A percentile compares a stretch with the other conserved stretches of the same genome.
These are phyloP conservation scores for Hanseniaspora meyeri DNA, from an alignment of 805 yeast genomes.

Conservation along the genomic window DNA sequence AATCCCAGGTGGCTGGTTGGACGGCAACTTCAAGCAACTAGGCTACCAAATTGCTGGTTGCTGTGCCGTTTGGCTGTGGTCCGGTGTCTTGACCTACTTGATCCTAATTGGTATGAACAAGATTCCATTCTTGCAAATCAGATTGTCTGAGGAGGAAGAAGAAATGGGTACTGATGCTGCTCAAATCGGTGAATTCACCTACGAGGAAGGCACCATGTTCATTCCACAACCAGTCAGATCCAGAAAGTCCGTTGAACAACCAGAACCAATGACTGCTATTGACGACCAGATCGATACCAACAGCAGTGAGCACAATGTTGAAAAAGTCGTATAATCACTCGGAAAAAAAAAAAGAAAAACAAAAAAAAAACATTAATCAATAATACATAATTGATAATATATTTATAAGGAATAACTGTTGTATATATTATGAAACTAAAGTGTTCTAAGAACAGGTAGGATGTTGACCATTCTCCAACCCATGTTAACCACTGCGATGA, in stretches of 20 bases:
- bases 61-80: constrained; percentile 58
- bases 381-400: background rate
- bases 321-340: constrained; percentile 9
- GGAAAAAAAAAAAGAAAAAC: background rate
- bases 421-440: background rate
- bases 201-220: constrained; percentile 48
- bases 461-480: background rate
- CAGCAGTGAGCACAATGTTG: background rate
- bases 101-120: constrained; percentile 55
- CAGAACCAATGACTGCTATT: constrained; percentile 24
- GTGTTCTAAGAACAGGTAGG: no score
- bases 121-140: constrained; percentile 68
- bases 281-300: constrained; percentile 27
- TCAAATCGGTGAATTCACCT: constrained; percentile 84
- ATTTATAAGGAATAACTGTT: background rate
- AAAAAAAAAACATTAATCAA: background rate
- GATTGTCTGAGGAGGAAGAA: constrained; percentile 80
- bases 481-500: background rate
- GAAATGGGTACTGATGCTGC: constrained; percentile 76
- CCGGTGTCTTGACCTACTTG: constrained; percentile 59
- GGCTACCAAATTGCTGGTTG: constrained; percentile 81
- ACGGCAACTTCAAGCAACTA: constrained; percentile 69
- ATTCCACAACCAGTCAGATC: constrained; percentile 74
- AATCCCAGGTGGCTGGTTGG: constrained; percentile 78
- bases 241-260: constrained; percentile 25